Percentiles rank a stretch among this genome's conserved stretches.
Evolutionary conservation across 2,329 filamentous ascomycete genomes (phyloP).

Genomic region (Hypoxylon sp.): DNA sequence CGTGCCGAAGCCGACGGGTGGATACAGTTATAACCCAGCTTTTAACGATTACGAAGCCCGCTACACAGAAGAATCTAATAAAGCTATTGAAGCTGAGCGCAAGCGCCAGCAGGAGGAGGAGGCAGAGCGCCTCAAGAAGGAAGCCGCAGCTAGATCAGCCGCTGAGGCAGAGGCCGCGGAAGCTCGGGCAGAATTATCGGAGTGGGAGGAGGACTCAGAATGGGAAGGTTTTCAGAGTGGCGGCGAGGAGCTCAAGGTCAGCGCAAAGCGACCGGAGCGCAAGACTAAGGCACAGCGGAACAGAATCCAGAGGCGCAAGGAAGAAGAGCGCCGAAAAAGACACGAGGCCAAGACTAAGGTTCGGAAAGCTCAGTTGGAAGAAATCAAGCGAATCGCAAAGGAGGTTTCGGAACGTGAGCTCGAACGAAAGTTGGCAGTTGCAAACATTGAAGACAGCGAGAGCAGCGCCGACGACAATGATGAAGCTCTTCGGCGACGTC

Average conservation of each 20-base stretch:
- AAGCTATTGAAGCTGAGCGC: slow-evolving; percentile 83
- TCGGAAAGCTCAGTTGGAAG: slow-evolving; percentile 77
- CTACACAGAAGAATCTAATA: slow-evolving; percentile 79
- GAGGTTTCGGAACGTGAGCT: slow-evolving; percentile 71
- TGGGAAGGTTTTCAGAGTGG: slow-evolving; percentile 94
- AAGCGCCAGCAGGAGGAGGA: slow-evolving; percentile 77
- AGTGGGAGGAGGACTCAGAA: slow-evolving; percentile 88
- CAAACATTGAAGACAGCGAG: slow-evolving; percentile 61
- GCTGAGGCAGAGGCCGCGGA: slow-evolving; percentile 82
- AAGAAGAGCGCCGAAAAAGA: slow-evolving; percentile 81
- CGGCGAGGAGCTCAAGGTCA: slow-evolving; percentile 73
- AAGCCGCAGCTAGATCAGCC: slow-evolving; percentile 76
- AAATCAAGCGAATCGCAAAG: slow-evolving; percentile 77
- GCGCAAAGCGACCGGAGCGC: slow-evolving; percentile 81
- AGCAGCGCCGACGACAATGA: slow-evolving; percentile 71
- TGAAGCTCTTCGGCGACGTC: slow-evolving; percentile 74
- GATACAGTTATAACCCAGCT: slow-evolving; percentile 91
- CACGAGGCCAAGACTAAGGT: slow-evolving; percentile 82
- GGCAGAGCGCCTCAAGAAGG: slow-evolving; percentile 74
- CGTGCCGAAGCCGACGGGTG: slow-evolving; percentile 82
- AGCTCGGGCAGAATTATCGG: slow-evolving; percentile 72
- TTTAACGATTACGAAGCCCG: slow-evolving; percentile 88
- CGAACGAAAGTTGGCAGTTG: slow-evolving; percentile 63
- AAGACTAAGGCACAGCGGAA: slow-evolving; percentile 92
- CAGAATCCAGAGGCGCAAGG: slow-evolving; percentile 88